phyloP scores from a whole-genome alignment of 73 alveolate species.

The Paramecium sonneborni region DNA sequence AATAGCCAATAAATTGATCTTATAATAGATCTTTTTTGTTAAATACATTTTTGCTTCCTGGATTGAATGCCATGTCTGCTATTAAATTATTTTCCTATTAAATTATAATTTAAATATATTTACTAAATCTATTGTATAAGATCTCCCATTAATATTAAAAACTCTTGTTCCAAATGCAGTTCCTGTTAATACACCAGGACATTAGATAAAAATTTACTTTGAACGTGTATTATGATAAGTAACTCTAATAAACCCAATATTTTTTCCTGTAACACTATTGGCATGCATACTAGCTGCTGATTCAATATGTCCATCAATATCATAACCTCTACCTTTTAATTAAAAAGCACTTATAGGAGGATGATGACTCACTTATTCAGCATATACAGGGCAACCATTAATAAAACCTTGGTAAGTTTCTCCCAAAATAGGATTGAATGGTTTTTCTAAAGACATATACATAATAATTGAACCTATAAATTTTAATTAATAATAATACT shows the following conservation, averaged over 20 bases:
- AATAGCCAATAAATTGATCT: conserved; percentile 58
- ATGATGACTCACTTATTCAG: conserved; percentile 72
- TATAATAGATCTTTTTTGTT: conserved; percentile 4
- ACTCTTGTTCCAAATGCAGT: conserved; percentile 68
- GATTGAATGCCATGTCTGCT: conserved; percentile 61
- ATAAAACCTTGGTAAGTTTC: conserved; percentile 84
- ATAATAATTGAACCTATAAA: conserved; percentile 53
- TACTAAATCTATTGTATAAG: conserved; percentile 35
- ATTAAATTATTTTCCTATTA: conserved; percentile 50
- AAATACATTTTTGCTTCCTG: conserved; percentile 50
- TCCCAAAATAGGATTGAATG: conserved; percentile 92
- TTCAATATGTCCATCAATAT: conserved; percentile 64
- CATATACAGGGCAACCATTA: conserved; percentile 70
- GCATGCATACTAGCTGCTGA: conserved; percentile 70
- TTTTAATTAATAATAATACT: conserved; percentile 62
- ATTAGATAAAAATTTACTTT: conserved; percentile 30
- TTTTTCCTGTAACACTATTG: conserved; percentile 65
- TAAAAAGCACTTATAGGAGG: conserved; percentile 71
- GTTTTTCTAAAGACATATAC: conserved; percentile 77
- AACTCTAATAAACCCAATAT: conserved; percentile 57
- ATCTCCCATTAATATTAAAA: conserved; percentile 56
- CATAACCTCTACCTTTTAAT: conserved; percentile 53
- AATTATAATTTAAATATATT: not conserved
- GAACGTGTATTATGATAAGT: conserved; percentile 61
- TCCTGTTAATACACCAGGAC: conserved; percentile 63